These are phyloP conservation scores for Punctularia strigosozonata DNA, from an alignment of 768 basidiomycete species.

Conservation along the genomic window DNA sequence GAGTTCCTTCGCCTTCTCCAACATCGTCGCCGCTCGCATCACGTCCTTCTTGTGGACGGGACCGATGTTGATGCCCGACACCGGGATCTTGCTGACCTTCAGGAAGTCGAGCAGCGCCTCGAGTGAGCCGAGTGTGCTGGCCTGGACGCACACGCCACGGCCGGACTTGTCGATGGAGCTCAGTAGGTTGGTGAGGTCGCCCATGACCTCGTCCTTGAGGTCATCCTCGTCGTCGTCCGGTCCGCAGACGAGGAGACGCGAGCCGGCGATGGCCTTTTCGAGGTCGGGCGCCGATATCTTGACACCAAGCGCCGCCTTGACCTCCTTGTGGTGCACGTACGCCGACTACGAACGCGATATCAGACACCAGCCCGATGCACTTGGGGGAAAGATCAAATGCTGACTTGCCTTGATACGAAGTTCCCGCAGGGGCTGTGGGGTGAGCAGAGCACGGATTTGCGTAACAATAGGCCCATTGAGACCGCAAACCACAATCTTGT, in stretches of 20 bases:
- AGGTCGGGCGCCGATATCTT: constrained; percentile 92
- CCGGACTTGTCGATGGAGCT: constrained; percentile 91
- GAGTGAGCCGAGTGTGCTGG: constrained; percentile 91
- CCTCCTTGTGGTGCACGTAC: constrained; percentile 95
- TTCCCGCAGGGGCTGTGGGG: constrained; percentile 93
- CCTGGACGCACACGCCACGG: constrained; percentile 95
- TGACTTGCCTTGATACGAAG: constrained; percentile 79
- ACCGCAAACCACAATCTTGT: constrained; percentile 92
- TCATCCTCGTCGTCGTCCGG: constrained; percentile 97
- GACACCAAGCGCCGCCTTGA: constrained; percentile 93
- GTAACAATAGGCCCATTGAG: constrained; percentile 96
- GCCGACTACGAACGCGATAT: constrained; percentile 45
- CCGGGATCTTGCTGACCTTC: constrained; percentile 90
- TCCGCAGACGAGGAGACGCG: constrained; percentile 81
- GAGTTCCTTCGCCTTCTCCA: constrained; percentile 92
- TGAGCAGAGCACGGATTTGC: constrained; percentile 85
- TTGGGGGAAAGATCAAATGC: constrained; percentile 4
- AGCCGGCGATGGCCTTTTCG: constrained; percentile 97
- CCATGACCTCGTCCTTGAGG: constrained; percentile 91
- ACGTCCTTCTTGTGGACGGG: constrained; percentile 94
- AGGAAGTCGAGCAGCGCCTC: constrained; percentile 96
- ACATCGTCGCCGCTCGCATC: constrained; percentile 85
- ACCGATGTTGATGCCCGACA: constrained; percentile 95
- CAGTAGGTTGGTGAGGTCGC: constrained; percentile 79
- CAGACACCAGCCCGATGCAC: constrained; percentile 10